Base-by-base conservation (phyloP, 2,329 filamentous ascomycete genomes). In the Cladobotryum mycophilum region DNA sequence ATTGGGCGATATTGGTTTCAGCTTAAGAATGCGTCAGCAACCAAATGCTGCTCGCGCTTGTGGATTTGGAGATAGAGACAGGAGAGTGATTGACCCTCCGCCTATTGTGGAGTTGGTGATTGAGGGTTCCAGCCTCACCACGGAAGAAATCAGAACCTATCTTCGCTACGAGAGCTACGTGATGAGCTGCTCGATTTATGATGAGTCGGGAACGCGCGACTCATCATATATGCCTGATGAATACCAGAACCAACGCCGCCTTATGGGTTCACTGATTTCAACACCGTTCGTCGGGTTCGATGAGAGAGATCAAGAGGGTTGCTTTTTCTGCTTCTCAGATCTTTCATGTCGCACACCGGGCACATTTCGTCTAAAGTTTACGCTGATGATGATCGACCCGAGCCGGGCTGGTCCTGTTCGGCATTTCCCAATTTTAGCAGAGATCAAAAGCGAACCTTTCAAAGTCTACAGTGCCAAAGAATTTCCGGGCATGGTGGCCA, bases 271-370 rank as follows among this genome's bases (percentile, higher is more conserved):
- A 7, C 70, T 89, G 7, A 86, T 91, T 3, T 82, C 85, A 6
- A 88, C 85, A 1, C 85, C 88, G 0, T 91, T 89, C 57, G 81
- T 88, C 5, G 88, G 86, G 7, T 76, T 80, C 48, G 88, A 93
- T 63, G 87, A 92, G 61, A 75, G 82, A 48, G 81, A 82, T 48
- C 68, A 80, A 18, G 85, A 89, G 55, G 88, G 88, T 1, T 89
- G 85, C 61, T 93, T 92, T 73, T 93, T 92, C 67, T 89, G 86
- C 64, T 93, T 93, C 63, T 85, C 87, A 0, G 88, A 93, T 63
- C 74, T 93, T 17, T 90, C 86, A 4, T 89, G 87, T 63, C 80
- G 88, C 34, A 90, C 85, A 0, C 83, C 88, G 1, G 88, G 88
- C 17, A 74, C 74, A n/a, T 93, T 88, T 66, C 77, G 86, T 15